phyloP scores from a whole-genome alignment of 2,329 filamentous ascomycete genomes.

The Ophiostoma perfectum region DNA sequence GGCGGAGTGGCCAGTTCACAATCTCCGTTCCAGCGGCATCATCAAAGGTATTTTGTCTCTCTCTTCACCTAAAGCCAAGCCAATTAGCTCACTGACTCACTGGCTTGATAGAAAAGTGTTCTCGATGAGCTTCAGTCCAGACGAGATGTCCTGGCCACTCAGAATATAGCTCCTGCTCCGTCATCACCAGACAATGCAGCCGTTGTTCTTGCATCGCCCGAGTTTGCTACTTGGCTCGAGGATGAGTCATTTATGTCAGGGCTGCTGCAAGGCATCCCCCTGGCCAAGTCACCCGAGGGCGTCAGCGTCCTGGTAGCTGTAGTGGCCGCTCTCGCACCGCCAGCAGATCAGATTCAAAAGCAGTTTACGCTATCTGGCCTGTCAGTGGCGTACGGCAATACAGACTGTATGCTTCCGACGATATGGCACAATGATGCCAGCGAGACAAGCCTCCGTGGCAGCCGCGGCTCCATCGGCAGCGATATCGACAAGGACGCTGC shows the following conservation, averaged over 20 bases:
- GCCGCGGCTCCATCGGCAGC: constrained; percentile 22
- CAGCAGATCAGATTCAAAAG: constrained; percentile 15
- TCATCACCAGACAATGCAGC: constrained; percentile 36
- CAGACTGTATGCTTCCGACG: constrained; percentile 40
- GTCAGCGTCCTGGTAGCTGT: constrained; percentile 50
- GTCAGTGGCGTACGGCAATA: constrained; percentile 46
- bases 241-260: constrained; percentile 37
- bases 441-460: neutral
- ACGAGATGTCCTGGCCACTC: neutral
- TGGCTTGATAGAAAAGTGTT: constrained; percentile 21
- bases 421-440: constrained; percentile 37
- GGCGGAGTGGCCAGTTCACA: constrained; percentile 25
- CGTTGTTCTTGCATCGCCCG: constrained; percentile 47
- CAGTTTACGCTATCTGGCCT: constrained; percentile 39
- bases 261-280: constrained; percentile 31
- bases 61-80: too few species aligned
- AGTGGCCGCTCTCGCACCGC: constrained; percentile 49
- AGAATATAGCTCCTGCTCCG: neutral
- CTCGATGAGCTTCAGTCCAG: constrained; percentile 20
- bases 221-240: constrained; percentile 45
- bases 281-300: neutral
- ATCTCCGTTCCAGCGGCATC: constrained; percentile 17
- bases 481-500: constrained; percentile 38
- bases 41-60: constrained; percentile 23
- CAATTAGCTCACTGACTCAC: neutral